Conservation (phyloP, 257 asterid genomes). For the Solanum acaule region DNA sequence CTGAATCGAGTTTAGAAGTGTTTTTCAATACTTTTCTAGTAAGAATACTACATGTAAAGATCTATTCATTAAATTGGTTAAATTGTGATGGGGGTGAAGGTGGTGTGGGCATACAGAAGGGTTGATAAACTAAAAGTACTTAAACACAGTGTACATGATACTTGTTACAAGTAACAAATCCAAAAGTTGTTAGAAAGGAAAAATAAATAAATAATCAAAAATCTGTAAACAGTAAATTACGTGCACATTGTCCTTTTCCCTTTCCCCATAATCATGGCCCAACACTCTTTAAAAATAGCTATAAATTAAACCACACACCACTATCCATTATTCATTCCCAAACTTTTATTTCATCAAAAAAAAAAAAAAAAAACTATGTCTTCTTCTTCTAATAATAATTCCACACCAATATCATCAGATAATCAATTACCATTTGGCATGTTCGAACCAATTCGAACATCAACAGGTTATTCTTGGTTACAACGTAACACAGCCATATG, state of each 20-base stretch:
- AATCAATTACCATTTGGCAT: conserved; percentile 34
- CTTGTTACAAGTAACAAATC: conserved; percentile 5
- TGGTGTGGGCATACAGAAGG: not conserved
- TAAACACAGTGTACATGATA: not conserved
- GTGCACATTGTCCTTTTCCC: conserved; percentile 10
- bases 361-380: not conserved
- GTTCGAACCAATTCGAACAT: conserved; percentile 73
- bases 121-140: not conserved
- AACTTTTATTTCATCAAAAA: too few relatives aligned
- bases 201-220: not conserved
- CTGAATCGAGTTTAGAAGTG: too few relatives aligned
- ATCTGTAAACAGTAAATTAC: conserved; percentile 6
- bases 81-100: not conserved
- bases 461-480: conserved; percentile 64
- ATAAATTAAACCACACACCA: not conserved
- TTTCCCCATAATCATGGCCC: not conserved
- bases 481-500: conserved; percentile 73
- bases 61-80: not conserved
- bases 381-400: not conserved
- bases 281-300: conserved; percentile 26
- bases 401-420: conserved; percentile 8
- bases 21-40: not conserved
- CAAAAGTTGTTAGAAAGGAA: not conserved
- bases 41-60: not conserved
- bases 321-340: not conserved